phyloP scores from a whole-genome alignment of 768 basidiomycete genomes.

The Podaxis pistillaris region DNA sequence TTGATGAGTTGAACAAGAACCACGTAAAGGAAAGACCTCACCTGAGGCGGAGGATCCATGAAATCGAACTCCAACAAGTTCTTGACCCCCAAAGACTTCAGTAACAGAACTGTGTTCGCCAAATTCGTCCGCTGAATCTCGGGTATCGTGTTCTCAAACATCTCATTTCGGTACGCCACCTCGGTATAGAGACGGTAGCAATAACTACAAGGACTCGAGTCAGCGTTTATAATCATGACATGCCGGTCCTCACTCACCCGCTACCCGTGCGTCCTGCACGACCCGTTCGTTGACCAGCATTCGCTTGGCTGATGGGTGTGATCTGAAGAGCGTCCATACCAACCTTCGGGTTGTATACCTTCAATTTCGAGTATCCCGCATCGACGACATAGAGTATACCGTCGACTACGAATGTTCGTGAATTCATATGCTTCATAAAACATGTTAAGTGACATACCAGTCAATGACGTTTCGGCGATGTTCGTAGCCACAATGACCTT shows the following conservation, averaged over 20 bases:
- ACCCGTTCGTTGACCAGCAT: slow-evolving; percentile 94
- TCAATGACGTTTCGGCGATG: slow-evolving; percentile 97
- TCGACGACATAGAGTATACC: slow-evolving; percentile 98
- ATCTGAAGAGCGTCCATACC: slow-evolving; percentile 99
- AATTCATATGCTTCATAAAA: not conserved
- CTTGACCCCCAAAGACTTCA: slow-evolving; percentile 97
- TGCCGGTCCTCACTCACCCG: slow-evolving; percentile 55
- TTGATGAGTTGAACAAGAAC: not conserved
- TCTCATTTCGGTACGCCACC: slow-evolving; percentile 93
- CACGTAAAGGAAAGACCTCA: slow-evolving; percentile 25
- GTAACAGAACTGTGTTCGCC: slow-evolving; percentile 91
- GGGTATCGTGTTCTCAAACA: slow-evolving; percentile 94
- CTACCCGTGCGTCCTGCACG: slow-evolving; percentile 95
- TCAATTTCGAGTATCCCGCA: slow-evolving; percentile 94
- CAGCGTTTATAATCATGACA: not conserved
- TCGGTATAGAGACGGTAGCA: slow-evolving; percentile 98
- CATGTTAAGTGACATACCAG: slow-evolving; percentile 46
- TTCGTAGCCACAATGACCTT: slow-evolving; percentile 99
- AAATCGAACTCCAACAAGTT: slow-evolving; percentile 98
- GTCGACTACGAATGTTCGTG: slow-evolving; percentile 61
- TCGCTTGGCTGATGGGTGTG: slow-evolving; percentile 98
- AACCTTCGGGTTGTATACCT: slow-evolving; percentile 98
- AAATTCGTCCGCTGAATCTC: slow-evolving; percentile 98
- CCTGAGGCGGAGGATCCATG: slow-evolving; percentile 99
- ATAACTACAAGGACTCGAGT: slow-evolving; percentile 46